Evolutionary conservation across 371 early-diverging fungal genomes (phyloP), one percentile per base, ranked within the genome.

Genomic region (Saksenaea vasiformis): DNA sequence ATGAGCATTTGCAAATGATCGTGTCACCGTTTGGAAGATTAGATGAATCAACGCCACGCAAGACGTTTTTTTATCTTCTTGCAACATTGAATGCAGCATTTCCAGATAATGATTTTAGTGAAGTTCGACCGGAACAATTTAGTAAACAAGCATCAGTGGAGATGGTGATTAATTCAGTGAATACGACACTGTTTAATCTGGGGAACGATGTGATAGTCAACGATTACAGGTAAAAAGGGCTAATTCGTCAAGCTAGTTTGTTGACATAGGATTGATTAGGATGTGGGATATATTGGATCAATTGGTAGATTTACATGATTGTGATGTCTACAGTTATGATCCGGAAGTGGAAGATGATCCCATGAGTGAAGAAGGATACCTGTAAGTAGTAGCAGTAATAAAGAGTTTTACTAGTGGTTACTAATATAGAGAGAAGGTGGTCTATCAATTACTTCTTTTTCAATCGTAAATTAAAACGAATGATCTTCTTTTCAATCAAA

Each of bases 101-200:
- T 61, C 95, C 96, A 7, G 95, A 96, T 65, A 92, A 94, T 64
- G 96, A 95, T 68, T 96, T 96, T 74, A 93, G 93, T 56, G 92
- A 92, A 55, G 78, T 92, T 11, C 87, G 88, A 62, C 93, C 94
- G 14, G 94, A 95, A 54, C 87, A 90, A 47, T 95, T 95, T 65
- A 75, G 81, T 26, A 90, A 90, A 59, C 83, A 92, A 37, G 88
- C 91, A 0, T 83, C 88, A 0, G 64, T 87, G 5, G 77, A 80
- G 28, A 72, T 89, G 60, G 91, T 89, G 1, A 86, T 89, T 67
- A 91, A 91, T 66, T 86, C 85, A 28, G 89, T 96, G 65, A 91
- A 91, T 74, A 87, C 90, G 3, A 92, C 93, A 1, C 76, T 95
- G 28, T 80, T 93, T 64, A 90, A 91, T 65, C 81, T 87, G 39